These are phyloP conservation scores for Heterobasidion irregulare DNA, from an alignment of 1,284 basidiomycete species.

Conservation along the genomic window DNA sequence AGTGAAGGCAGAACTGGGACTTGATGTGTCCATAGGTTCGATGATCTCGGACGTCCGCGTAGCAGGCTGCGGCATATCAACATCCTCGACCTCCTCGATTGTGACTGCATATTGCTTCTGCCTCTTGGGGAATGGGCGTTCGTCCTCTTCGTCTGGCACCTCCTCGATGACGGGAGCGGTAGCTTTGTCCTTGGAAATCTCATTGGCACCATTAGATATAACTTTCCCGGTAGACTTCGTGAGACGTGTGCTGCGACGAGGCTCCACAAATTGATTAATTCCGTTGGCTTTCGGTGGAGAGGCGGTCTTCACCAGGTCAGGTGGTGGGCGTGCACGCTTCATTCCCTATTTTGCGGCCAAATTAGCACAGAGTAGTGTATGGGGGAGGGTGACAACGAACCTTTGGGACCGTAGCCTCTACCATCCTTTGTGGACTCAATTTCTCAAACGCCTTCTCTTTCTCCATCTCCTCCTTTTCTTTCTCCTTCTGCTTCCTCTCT, in stretches of 20 bases:
- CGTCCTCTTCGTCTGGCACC: slow-evolving; percentile 22
- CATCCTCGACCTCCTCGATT: slow-evolving; percentile 25
- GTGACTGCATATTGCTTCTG: slow-evolving; percentile 19
- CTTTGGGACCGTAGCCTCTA: slow-evolving; percentile 66
- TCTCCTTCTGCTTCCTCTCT: slow-evolving; percentile 16
- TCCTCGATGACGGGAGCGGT: slow-evolving; percentile 7
- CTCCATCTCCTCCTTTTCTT: slow-evolving; percentile 21
- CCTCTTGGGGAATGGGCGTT: slow-evolving; percentile 31
- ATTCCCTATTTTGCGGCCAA: slow-evolving; percentile 39
- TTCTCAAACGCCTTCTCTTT: slow-evolving; percentile 22
- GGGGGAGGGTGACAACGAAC: slow-evolving; percentile 21
- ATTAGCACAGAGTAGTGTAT: slow-evolving; percentile 3
- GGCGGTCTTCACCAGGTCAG: slow-evolving; percentile 20
- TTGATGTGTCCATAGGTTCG: slow-evolving; percentile 26
- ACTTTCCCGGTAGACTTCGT: slow-evolving; percentile 13
- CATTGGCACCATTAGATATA: slow-evolving; percentile 15
- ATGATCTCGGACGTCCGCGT: slow-evolving; percentile 28
- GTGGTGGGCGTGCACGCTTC: slow-evolving; percentile 61
- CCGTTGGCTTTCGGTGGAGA: slow-evolving; percentile 13
- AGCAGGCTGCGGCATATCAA: slow-evolving; percentile 15
- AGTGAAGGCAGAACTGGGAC: slow-evolving; percentile 1
- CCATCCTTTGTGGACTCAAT: slow-evolving; percentile 51
- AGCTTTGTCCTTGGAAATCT: slow-evolving; percentile 3
- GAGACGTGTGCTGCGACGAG: slow-evolving; percentile 16
- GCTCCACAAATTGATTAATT: slow-evolving; percentile 7